Evolutionary conservation across 352 stramenopile species (phyloP).

Genomic region (Phytophthora capsici): DNA sequence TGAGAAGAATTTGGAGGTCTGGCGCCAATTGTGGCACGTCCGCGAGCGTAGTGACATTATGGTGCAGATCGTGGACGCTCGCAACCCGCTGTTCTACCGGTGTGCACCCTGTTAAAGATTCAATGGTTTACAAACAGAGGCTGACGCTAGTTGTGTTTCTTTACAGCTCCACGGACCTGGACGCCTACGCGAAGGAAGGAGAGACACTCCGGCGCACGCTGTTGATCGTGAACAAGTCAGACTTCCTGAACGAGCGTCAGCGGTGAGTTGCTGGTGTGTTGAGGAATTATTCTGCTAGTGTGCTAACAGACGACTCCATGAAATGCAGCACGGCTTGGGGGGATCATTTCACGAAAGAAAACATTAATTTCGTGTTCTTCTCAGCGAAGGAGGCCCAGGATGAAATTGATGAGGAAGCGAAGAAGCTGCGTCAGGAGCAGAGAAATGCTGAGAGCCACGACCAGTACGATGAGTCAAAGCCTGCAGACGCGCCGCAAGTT

Average conservation of each 20-base stretch:
- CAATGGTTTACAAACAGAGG: not conserved
- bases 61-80: slow-evolving; percentile 98
- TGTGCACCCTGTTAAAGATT: slow-evolving; percentile 17
- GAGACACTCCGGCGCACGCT: slow-evolving; percentile 90
- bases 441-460: slow-evolving; percentile 45
- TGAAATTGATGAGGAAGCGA: slow-evolving; percentile 85
- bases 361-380: slow-evolving; percentile 97
- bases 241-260: slow-evolving; percentile 96
- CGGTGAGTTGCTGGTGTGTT: slow-evolving; percentile 48
- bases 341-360: slow-evolving; percentile 93
- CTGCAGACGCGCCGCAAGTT: slow-evolving; percentile 14
- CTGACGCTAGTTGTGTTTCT: slow-evolving; percentile 15
- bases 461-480: slow-evolving; percentile 43
- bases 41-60: slow-evolving; percentile 98
- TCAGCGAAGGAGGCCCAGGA: slow-evolving; percentile 96
- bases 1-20: slow-evolving; percentile 99
- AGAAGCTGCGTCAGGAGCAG: slow-evolving; percentile 57
- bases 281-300: not conserved
- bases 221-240: slow-evolving; percentile 99
- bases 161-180: slow-evolving; percentile 93
- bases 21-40: slow-evolving; percentile 99
- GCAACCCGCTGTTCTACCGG: slow-evolving; percentile 99
- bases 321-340: slow-evolving; percentile 87
- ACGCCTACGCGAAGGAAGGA: slow-evolving; percentile 95
- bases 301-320: slow-evolving; percentile 1